Evolutionary conservation across 768 basidiomycete genomes (phyloP), one percentile per base, ranked within the genome.

Genomic region (Gloeostereum incarnatum): DNA sequence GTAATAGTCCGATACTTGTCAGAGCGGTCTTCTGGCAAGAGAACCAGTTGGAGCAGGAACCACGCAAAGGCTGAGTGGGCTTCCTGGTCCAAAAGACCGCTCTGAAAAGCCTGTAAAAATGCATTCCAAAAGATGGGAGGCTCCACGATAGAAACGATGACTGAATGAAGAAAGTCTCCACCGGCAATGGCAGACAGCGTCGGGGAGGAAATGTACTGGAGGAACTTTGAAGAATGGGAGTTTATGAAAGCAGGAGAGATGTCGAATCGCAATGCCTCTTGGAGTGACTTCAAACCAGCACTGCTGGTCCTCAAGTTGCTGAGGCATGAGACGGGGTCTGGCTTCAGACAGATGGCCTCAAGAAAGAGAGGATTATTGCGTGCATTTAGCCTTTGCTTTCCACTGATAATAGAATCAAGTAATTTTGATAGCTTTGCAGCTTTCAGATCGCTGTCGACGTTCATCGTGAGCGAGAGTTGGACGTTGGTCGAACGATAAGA

Each of bases 81-180:
- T 6, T 50, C 34, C 14, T 60, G 53, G 31, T 54, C 40, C 16
- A 73, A 49, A 4, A 48, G 45, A 11, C 55, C 53, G 13, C 47
- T 51, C 21, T 57, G 47, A 22, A 67, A 70, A 13, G 62, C 63
- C 6, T 49, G 36, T 1, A 48, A 42, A 39, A 68, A 66, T 5
- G 51, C 47, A 31, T 38, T 45, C 72, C 71, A 78, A 45, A 76
- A 75, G 21, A 73, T 57, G 1, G 72, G 65, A 0, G 73, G 75
- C 0, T 75, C 60, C 9, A 68, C 61, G 17, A 78, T 63, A 1
- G 46, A 45, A 29, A 51, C 30, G 29, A 78, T 37, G 16, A 75
- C 48, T 11, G 53, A 46, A 8, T 59, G 45, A 1, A 78, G 50
- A 23, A 65, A 56, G 11, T 57, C 44, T 1, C 78, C 78, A 1